Evolutionary conservation across 257 asterid genomes (phyloP).

Genomic region (Solanum tarijense): DNA sequence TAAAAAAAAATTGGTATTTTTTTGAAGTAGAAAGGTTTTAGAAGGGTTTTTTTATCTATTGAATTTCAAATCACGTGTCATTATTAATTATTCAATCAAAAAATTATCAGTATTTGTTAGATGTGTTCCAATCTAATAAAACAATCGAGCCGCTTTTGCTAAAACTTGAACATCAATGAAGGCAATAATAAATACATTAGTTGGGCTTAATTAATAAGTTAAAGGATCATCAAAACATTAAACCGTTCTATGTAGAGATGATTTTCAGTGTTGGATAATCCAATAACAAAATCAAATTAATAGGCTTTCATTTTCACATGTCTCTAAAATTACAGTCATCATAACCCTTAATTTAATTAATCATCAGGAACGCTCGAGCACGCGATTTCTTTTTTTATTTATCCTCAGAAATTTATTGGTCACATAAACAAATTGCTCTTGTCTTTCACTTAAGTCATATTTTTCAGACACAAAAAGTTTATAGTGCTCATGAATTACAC

Average conservation of each 20-base stretch:
- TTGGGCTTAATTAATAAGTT: not conserved
- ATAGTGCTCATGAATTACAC: not conserved
- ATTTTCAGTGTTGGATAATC: not conserved
- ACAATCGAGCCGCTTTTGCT: too few species aligned
- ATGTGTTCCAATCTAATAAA: not conserved
- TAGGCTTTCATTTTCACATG: not conserved
- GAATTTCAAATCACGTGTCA: not conserved
- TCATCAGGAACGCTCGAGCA: not conserved
- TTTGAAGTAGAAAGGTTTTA: not conserved
- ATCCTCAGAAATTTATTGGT: not conserved
- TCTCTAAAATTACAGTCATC: not conserved
- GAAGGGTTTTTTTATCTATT: not conserved
- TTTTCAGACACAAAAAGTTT: not conserved
- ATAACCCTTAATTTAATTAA: not conserved
- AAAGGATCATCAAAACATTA: not conserved
- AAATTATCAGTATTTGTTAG: too few species aligned
- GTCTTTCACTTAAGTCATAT: not conserved
- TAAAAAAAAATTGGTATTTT: too few species aligned
- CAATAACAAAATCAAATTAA: not conserved
- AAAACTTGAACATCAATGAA: not conserved
- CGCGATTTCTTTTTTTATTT: not conserved
- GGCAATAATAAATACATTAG: too few species aligned
- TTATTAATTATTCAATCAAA: too few species aligned
- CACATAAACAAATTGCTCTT: not conserved
- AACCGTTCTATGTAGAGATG: not conserved